Conservation (phyloP, 2,329 filamentous ascomycete species). For the Exophiala lecanii-corni region DNA sequence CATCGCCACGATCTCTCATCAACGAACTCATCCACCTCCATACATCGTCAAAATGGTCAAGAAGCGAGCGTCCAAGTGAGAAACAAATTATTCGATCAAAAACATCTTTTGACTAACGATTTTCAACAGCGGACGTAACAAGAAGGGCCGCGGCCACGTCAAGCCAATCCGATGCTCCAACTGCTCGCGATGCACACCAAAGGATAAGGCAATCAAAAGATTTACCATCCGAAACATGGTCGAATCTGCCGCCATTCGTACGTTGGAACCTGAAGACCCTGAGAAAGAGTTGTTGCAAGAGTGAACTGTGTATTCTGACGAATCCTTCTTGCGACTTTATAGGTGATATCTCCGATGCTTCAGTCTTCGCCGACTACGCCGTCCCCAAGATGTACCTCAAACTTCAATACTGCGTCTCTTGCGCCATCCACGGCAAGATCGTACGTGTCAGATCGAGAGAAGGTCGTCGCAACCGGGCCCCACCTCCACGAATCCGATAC, state of each 20-base stretch:
- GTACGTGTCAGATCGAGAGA: slow-evolving; percentile 98
- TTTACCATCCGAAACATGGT: slow-evolving; percentile 99
- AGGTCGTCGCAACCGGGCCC: slow-evolving; percentile 97
- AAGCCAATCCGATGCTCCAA: slow-evolving; percentile 96
- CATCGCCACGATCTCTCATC: neutral
- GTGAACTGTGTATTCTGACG: slow-evolving; percentile 1
- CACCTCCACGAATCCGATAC: slow-evolving; percentile 95
- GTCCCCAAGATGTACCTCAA: slow-evolving; percentile 99
- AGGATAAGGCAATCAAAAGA: slow-evolving; percentile 99
- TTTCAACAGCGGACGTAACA: slow-evolving; percentile 81
- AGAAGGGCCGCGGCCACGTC: slow-evolving; percentile 99
- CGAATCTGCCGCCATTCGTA: slow-evolving; percentile 99
- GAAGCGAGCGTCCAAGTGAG: slow-evolving; percentile 71
- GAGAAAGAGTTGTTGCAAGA: neutral
- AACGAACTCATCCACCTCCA: neutral
- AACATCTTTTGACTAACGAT: slow-evolving; percentile 1
- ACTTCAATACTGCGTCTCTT: slow-evolving; percentile 99
- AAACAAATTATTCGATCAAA: slow-evolving; percentile 20
- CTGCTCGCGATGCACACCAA: slow-evolving; percentile 88
- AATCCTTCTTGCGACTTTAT: slow-evolving; percentile 18
- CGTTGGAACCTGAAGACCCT: slow-evolving; percentile 41
- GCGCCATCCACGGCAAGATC: slow-evolving; percentile 99
- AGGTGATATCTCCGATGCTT: slow-evolving; percentile 99
- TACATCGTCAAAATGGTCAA: slow-evolving; percentile 65
- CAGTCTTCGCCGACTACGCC: slow-evolving; percentile 98